Evolutionary conservation across 1,284 basidiomycete species (phyloP).

Genomic region (Ustilago crameri): DNA sequence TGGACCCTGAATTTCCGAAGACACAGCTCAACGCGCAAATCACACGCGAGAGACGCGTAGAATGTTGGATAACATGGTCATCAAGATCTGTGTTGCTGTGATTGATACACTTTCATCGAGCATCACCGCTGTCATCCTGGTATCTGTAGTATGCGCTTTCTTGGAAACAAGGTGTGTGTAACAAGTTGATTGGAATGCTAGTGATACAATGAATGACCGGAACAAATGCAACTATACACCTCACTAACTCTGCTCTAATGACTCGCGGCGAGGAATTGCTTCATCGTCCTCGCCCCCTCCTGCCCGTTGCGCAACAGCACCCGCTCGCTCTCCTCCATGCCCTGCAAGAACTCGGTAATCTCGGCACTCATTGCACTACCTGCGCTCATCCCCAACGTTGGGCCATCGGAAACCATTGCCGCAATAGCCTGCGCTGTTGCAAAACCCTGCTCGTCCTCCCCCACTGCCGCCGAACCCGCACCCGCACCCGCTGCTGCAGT

Average conservation of each 20-base stretch:
- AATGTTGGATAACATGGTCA: background rate
- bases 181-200: background rate
- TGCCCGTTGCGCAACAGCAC: slow-evolving; percentile 40
- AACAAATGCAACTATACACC: background rate
- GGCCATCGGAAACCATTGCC: slow-evolving; percentile 48
- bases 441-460: slow-evolving; percentile 17
- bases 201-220: slow-evolving; percentile 11
- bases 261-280: slow-evolving; percentile 42
- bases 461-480: slow-evolving; percentile 4
- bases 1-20: slow-evolving; percentile 8
- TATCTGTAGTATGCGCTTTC: background rate
- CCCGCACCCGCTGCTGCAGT: slow-evolving; percentile 15
- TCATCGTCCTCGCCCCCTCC: slow-evolving; percentile 47
- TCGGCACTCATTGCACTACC: slow-evolving; percentile 53
- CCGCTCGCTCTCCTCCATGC: slow-evolving; percentile 59
- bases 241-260: slow-evolving; percentile 6
- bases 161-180: background rate
- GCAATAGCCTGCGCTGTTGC: slow-evolving; percentile 44
- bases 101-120: background rate
- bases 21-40: background rate
- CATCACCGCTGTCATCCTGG: background rate
- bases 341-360: slow-evolving; percentile 58
- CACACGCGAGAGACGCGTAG: slow-evolving; percentile 10
- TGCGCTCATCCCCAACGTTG: slow-evolving; percentile 44
- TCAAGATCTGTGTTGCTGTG: background rate